Evolutionary conservation across 1,284 basidiomycete species (phyloP).

Genomic region (Fomitopsis betulina): DNA sequence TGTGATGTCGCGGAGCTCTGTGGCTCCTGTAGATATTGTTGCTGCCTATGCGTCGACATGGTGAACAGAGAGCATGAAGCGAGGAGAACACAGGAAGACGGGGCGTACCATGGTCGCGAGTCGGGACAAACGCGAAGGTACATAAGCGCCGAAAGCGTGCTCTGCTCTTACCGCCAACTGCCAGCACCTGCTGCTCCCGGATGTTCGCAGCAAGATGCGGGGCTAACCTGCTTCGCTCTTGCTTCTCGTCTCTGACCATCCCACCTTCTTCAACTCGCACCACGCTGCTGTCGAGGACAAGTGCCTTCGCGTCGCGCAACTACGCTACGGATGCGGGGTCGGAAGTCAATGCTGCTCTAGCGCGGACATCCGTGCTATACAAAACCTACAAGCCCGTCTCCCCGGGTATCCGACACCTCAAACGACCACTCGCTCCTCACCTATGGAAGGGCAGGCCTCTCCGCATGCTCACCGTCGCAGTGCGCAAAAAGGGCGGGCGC

Average conservation of each 20-base stretch:
- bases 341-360: conserved; percentile 31
- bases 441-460: conserved; percentile 83
- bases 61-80: neutral
- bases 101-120: conserved; percentile 26
- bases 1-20: conserved; percentile 83
- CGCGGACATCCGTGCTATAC: conserved; percentile 54
- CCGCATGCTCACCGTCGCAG: conserved; percentile 79
- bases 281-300: conserved; percentile 10
- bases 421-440: conserved; percentile 77
- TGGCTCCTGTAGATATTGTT: conserved; percentile 68
- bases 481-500: conserved; percentile 84
- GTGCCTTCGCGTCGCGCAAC: conserved; percentile 15
- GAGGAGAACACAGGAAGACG: neutral
- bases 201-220: conserved; percentile 30
- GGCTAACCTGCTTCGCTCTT: conserved; percentile 25
- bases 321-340: conserved; percentile 32
- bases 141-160: conserved; percentile 26
- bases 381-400: conserved; percentile 91
- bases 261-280: conserved; percentile 14
- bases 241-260: conserved; percentile 19
- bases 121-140: conserved; percentile 30
- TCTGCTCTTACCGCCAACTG: conserved; percentile 2
- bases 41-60: conserved; percentile 39
- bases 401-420: conserved; percentile 84
- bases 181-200: conserved; percentile 3